phyloP scores from a whole-genome alignment of 305 asterid species.

The Fraxinus angustifolia region DNA sequence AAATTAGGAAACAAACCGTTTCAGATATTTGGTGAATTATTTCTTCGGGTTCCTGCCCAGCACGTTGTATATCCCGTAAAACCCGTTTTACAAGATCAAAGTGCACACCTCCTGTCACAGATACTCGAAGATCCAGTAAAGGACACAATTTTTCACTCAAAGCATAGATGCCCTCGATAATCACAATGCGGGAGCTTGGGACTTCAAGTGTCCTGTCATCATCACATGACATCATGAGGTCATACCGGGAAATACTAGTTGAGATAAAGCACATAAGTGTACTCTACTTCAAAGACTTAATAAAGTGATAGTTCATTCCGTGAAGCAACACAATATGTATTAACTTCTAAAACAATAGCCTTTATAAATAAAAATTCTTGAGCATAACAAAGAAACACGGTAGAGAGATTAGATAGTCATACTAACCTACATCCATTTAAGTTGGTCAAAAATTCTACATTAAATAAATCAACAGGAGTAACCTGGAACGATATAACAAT shows the following conservation, averaged over 20 bases:
- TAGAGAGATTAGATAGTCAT: background rate
- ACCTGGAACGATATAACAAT: background rate
- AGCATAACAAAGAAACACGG: background rate
- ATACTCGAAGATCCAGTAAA: conserved; percentile 84
- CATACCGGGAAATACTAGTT: background rate
- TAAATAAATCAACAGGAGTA: conserved; percentile 9
- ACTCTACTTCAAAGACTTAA: conserved; percentile 8
- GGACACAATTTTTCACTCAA: conserved; percentile 84
- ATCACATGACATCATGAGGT: conserved; percentile 29
- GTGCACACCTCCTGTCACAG: conserved; percentile 98
- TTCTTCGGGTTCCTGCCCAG: conserved; percentile 97
- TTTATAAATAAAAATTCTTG: background rate
- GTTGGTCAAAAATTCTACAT: background rate
- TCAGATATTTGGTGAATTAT: conserved; percentile 98
- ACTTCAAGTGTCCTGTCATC: conserved; percentile 86
- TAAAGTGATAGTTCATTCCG: conserved; percentile 5
- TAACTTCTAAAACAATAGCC: background rate
- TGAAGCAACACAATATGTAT: background rate
- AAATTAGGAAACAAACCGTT: conserved; percentile 58
- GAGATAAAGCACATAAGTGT: conserved; percentile 12
- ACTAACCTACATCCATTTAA: conserved; percentile 11
- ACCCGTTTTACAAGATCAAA: conserved; percentile 98
- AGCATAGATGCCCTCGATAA: conserved; percentile 96
- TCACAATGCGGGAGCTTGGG: conserved; percentile 86
- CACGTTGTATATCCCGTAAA: conserved; percentile 95